phyloP scores from a whole-genome alignment of 495 filamentous ascomycete genomes.

The Penicillium taxi region DNA sequence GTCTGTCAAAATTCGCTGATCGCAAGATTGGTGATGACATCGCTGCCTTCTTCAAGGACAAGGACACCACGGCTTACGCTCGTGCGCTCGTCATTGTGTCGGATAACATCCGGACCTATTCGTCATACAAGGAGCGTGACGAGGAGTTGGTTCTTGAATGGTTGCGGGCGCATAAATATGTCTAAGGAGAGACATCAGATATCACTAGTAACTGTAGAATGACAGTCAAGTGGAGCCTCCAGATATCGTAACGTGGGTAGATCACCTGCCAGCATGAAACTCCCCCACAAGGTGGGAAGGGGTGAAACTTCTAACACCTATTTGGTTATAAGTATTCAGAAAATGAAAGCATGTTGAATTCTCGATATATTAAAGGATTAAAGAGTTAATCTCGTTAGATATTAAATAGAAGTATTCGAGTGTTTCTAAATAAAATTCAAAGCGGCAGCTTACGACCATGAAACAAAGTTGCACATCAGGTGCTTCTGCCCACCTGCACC shows the following conservation, averaged over 20 bases:
- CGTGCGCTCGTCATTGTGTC: constrained; percentile 68
- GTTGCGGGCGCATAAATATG: constrained; percentile 58
- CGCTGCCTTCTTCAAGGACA: constrained; percentile 69
- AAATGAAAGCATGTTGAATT: too few species aligned
- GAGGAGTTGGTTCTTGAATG: constrained; percentile 58
- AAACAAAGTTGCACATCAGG: constrained; percentile 29
- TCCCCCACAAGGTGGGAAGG: too few species aligned
- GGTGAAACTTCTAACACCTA: too few species aligned
- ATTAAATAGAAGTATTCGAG: too few species aligned
- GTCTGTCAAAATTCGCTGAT: constrained; percentile 69
- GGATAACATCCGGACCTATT: constrained; percentile 72
- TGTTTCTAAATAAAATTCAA: too few species aligned
- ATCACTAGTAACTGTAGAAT: background rate
- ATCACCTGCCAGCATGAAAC: too few species aligned
- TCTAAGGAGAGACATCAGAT: too few species aligned
- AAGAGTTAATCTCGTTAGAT: too few species aligned
- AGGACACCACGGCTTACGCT: constrained; percentile 73
- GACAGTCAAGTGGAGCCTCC: too few species aligned
- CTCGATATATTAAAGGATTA: too few species aligned
- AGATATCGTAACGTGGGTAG: too few species aligned
- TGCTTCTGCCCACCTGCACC: constrained; percentile 25
- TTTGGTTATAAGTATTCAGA: background rate
- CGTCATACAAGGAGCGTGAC: constrained; percentile 70
- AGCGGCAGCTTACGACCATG: too few species aligned
- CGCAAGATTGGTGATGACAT: constrained; percentile 66